Percentiles rank a stretch among this genome's conserved stretches.
Evolutionary conservation across 148 eudicot genomes (phyloP).

Genomic region (Linanthus parryae): DNA sequence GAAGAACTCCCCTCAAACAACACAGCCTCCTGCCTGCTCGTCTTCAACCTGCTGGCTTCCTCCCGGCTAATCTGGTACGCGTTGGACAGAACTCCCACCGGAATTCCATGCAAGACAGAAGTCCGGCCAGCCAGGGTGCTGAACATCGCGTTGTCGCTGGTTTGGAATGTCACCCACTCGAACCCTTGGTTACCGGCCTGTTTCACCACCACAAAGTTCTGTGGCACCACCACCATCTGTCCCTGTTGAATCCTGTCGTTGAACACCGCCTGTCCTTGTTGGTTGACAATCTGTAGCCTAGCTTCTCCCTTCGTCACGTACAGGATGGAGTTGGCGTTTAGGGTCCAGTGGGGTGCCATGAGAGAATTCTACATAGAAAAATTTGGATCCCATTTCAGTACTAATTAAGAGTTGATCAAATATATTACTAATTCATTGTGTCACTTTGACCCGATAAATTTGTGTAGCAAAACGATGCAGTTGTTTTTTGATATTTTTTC

Average conservation of each 20-base stretch:
- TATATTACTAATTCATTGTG: no score
- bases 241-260: constrained; percentile 44
- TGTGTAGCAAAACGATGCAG: no score
- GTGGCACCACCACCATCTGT: constrained; percentile 66
- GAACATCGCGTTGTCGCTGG: constrained; percentile 49
- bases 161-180: constrained; percentile 69
- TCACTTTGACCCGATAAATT: no score
- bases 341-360: constrained; percentile 54
- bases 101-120: constrained; percentile 58
- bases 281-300: constrained; percentile 52
- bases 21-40: constrained; percentile 16
- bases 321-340: constrained; percentile 49
- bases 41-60: constrained; percentile 46
- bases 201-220: constrained; percentile 46
- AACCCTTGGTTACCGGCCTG: constrained; percentile 56
- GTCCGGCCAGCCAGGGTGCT: constrained; percentile 53
- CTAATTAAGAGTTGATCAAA: no score
- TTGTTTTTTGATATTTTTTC: no score
- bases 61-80: constrained; percentile 40
- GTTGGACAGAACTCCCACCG: constrained; percentile 42
- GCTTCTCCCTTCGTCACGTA: constrained; percentile 45
- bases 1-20: not conserved
- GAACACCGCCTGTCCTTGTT: constrained; percentile 48
- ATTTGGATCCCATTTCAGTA: no score
- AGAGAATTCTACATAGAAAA: constrained; percentile 42